phyloP scores from a whole-genome alignment of 352 stramenopile genomes.

The Phytopythium mirpurense region DNA sequence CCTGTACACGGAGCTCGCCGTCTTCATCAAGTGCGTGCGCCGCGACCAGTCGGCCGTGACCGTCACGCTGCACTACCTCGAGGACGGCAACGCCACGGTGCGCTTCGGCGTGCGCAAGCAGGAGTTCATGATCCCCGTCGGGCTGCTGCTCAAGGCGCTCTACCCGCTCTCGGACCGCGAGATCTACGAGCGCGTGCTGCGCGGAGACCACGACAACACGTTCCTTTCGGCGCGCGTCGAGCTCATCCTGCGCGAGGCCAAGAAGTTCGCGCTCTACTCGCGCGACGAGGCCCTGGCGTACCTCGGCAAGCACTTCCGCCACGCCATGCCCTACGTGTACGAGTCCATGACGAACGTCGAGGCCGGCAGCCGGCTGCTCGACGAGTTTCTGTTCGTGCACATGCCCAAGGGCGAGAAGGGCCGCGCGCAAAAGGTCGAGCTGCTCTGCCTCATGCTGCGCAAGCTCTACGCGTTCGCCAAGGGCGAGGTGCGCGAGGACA shows the following conservation, averaged over 20 bases:
- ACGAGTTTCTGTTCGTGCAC: conserved; percentile 97
- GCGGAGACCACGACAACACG: conserved; percentile 94
- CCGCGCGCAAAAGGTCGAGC: conserved; percentile 88
- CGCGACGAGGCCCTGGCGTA: conserved; percentile 90
- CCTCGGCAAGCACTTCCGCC: conserved; percentile 95
- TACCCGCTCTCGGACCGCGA: conserved; percentile 90
- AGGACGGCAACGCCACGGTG: conserved; percentile 95
- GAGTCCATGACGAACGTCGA: conserved; percentile 88
- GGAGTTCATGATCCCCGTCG: conserved; percentile 97
- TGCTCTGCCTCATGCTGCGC: conserved; percentile 95
- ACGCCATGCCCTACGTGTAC: conserved; percentile 83
- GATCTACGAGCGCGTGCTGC: conserved; percentile 96
- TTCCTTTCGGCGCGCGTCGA: conserved; percentile 96
- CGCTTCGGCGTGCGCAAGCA: conserved; percentile 97
- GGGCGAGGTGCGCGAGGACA: conserved; percentile 94
- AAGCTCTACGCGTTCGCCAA: conserved; percentile 98
- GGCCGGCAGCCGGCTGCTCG: conserved; percentile 85
- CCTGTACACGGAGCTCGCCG: conserved; percentile 95
- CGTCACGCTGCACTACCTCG: conserved; percentile 98
- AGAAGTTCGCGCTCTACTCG: conserved; percentile 90
- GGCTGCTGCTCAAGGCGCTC: conserved; percentile 97
- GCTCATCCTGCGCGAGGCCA: conserved; percentile 96
- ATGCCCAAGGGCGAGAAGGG: conserved; percentile 87
- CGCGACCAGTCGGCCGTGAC: conserved; percentile 95
- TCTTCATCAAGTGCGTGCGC: conserved; percentile 96